Conservation (phyloP, 352 stramenopile species). For the Hyaloperonospora brassicae region DNA sequence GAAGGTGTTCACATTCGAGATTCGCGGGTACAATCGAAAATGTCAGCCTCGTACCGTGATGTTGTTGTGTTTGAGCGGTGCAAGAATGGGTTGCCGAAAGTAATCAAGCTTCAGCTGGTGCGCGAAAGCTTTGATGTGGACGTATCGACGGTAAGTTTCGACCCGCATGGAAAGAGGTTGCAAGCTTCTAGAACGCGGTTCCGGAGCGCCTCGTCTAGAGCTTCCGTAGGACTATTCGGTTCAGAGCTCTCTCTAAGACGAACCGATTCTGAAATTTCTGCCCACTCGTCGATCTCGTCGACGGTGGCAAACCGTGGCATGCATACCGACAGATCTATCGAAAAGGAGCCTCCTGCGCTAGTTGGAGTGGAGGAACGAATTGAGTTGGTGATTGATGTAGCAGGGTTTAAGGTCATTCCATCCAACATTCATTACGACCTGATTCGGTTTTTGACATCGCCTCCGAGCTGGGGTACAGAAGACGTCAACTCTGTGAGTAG, state of each 20-base stretch:
- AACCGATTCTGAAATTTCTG: slow-evolving; percentile 31
- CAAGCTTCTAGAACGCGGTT: slow-evolving; percentile 26
- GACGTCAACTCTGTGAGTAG: slow-evolving; percentile 22
- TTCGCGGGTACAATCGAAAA: slow-evolving; percentile 45
- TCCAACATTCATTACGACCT: slow-evolving; percentile 81
- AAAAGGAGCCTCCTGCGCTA: slow-evolving; percentile 11
- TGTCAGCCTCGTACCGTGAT: slow-evolving; percentile 59
- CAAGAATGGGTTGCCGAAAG: slow-evolving; percentile 35
- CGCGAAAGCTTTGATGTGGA: slow-evolving; percentile 39
- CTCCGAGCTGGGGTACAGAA: slow-evolving; percentile 16
- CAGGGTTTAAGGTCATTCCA: slow-evolving; percentile 70
- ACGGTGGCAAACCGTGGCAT: slow-evolving; percentile 15
- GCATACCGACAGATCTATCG: slow-evolving; percentile 10
- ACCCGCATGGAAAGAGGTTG: slow-evolving; percentile 22
- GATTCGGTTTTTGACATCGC: slow-evolving; percentile 53
- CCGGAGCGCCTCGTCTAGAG: slow-evolving; percentile 35
- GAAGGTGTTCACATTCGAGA: slow-evolving; percentile 61
- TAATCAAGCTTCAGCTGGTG: slow-evolving; percentile 55
- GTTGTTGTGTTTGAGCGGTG: slow-evolving; percentile 60
- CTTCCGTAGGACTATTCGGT: slow-evolving; percentile 30
- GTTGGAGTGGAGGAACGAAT: slow-evolving; percentile 37
- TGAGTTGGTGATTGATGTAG: slow-evolving; percentile 60
- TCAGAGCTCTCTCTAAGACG: slow-evolving; percentile 27
- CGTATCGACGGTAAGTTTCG: slow-evolving; percentile 34
- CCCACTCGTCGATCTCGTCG: slow-evolving; percentile 22